Base-by-base conservation (phyloP, 495 filamentous ascomycete species). In the Penicillium steckii region DNA sequence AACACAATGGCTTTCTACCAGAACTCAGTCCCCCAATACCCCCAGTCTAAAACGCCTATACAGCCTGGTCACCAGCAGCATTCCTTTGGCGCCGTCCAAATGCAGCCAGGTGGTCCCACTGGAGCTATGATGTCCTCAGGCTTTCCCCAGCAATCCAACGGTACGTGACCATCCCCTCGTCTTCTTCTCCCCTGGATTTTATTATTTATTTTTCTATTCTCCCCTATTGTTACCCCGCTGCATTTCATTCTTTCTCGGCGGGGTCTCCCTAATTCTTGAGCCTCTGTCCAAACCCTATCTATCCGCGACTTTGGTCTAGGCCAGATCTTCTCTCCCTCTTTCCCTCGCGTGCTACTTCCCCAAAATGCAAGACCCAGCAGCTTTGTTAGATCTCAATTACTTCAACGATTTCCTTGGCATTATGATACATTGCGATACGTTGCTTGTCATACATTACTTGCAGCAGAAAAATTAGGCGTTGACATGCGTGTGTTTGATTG, bases 111-210 rank as follows among this genome's bases (percentile, higher is more conserved):
- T 42, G 65, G 59, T 50, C 66, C 70, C 33, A 63, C 69, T 66
- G 73, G 73, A 70, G 64, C 67, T 55, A 71, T 75, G 67, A 74
- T 77, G 64, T 67, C 72, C 17, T 53, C 67, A 37, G 65, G 67
- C 43, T 73, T 71, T 48, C 63, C 71, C 53, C 70, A 72, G 60
- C 64, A 67, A 40, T 69, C 68, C 22, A 56, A 69, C 46, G 72
- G 72, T 75, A 70, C 56, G 72, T 68, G 57, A 18, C 41, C 46
- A 52, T 53, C 40, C 43, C 44, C 32, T 40, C 25, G 30, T 49
- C 30, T 15, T 50, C 40, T 9, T 52, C 57, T 10, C 37, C 60
- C 44, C 30, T n/a, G n/a, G n/a, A n/a, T n/a, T n/a, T n/a, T n/a
- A n/a, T n/a, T n/a, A n/a, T n/a, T n/a, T n/a, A n/a, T n/a, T n/a